phyloP scores from a whole-genome alignment of 306 rosid genomes.

The Vigna hirtella region DNA sequence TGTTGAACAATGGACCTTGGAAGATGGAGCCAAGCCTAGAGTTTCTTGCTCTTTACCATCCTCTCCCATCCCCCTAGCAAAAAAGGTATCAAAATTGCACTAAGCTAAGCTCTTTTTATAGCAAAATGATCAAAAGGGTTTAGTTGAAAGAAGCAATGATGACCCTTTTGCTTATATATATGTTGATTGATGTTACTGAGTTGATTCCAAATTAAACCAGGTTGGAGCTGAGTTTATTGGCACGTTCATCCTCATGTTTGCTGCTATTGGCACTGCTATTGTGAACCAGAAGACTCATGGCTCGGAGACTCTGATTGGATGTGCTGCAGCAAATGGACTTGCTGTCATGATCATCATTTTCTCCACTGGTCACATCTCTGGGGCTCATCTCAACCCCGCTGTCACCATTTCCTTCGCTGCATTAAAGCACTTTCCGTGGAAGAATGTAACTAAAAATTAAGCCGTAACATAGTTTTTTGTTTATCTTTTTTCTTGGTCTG shows the following conservation, averaged over 20 bases:
- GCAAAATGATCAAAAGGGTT: not conserved
- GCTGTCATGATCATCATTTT: slow-evolving; percentile 80
- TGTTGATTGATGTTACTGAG: not conserved
- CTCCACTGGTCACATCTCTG: slow-evolving; percentile 88
- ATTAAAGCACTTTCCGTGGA: slow-evolving; percentile 81
- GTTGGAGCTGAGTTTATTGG: slow-evolving; percentile 96
- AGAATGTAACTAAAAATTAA: slow-evolving; percentile 49
- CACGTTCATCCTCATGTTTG: slow-evolving; percentile 74
- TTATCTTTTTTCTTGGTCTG: not conserved
- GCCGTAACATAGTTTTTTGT: not conserved
- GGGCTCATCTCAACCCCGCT: slow-evolving; percentile 92
- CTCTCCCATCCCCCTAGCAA: slow-evolving; percentile 75
- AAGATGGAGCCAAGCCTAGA: slow-evolving; percentile 72
- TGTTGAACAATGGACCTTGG: slow-evolving; percentile 65
- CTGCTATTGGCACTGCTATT: slow-evolving; percentile 76
- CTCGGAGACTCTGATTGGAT: slow-evolving; percentile 70
- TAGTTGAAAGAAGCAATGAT: no score
- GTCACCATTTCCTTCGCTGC: slow-evolving; percentile 88
- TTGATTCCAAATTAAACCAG: slow-evolving; percentile 48
- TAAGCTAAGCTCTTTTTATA: not conserved
- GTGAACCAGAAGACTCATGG: slow-evolving; percentile 75
- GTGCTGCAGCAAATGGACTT: slow-evolving; percentile 76
- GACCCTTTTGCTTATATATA: not conserved
- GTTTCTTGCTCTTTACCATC: slow-evolving; percentile 70
- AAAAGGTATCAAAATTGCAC: slow-evolving; percentile 55